Percentiles rank a stretch among this genome's conserved stretches.
Conservation (phyloP, 495 filamentous ascomycete species). For the Bathelium albidoporum region DNA sequence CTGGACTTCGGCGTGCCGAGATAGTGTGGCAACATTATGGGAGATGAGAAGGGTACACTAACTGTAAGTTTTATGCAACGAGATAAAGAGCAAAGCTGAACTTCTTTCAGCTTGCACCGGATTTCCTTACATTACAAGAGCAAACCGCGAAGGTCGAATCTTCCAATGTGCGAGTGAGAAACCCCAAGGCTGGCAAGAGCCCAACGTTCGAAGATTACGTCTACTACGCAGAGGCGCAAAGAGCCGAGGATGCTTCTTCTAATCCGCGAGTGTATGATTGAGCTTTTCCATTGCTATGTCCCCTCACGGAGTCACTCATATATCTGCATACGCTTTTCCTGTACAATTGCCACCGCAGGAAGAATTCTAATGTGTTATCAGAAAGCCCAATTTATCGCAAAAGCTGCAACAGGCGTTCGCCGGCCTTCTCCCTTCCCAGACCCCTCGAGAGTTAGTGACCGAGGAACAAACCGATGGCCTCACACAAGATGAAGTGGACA, state of each 20-base stretch:
- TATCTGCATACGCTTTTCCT: not conserved
- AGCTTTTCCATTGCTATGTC: not conserved
- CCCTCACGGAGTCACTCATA: not conserved
- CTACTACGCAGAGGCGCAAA: constrained; percentile 38
- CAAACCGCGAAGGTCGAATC: constrained; percentile 14
- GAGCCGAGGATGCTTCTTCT: constrained; percentile 30
- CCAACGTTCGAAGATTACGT: constrained; percentile 39
- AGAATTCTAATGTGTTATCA: not conserved
- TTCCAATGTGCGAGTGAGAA: not conserved
- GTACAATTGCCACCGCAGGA: not conserved
- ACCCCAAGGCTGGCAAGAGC: not conserved
- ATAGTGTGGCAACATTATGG: no score
- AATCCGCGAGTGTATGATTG: constrained; percentile 4
- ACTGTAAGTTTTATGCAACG: no score
- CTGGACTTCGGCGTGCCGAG: no score
- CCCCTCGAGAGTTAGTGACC: not conserved
- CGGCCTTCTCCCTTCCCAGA: constrained; percentile 7
- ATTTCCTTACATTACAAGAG: constrained; percentile 1
- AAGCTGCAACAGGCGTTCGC: constrained; percentile 4
- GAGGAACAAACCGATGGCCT: constrained; percentile 13
- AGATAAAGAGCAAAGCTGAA: constrained; percentile 1
- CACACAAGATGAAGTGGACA: constrained; percentile 33
- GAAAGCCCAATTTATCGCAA: constrained; percentile 2
- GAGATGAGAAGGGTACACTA: no score
- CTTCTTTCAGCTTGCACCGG: constrained; percentile 7